These are phyloP conservation scores for Croton setiger DNA, from an alignment of 441 rosid species.

Conservation along the genomic window DNA sequence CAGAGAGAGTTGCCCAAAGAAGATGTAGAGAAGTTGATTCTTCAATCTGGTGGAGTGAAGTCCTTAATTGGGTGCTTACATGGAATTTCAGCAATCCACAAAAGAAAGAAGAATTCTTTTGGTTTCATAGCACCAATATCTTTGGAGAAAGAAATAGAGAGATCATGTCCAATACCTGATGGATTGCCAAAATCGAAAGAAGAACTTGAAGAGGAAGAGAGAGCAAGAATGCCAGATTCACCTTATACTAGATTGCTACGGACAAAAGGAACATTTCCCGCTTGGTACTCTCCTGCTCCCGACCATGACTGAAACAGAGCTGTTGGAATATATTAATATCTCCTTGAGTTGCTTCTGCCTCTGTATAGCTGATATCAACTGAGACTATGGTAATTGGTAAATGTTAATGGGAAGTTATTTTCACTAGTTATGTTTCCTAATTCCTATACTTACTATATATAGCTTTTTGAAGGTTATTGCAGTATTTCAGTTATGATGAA, in stretches of 20 bases:
- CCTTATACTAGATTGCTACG: slow-evolving; percentile 64
- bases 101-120: slow-evolving; percentile 24
- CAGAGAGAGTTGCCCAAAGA: slow-evolving; percentile 53
- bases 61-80: slow-evolving; percentile 60
- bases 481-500: not conserved
- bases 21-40: slow-evolving; percentile 57
- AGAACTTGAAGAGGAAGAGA: slow-evolving; percentile 79
- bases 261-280: slow-evolving; percentile 51
- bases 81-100: slow-evolving; percentile 43
- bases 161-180: slow-evolving; percentile 52
- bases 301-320: slow-evolving; percentile 71
- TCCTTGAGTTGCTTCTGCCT: slow-evolving; percentile 10
- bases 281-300: slow-evolving; percentile 70
- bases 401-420: not conserved
- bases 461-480: not conserved
- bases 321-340: not conserved
- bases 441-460: no score
- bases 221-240: slow-evolving; percentile 68
- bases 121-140: slow-evolving; percentile 18
- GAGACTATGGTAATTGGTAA: no score
- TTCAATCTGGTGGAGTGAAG: slow-evolving; percentile 56
- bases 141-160: slow-evolving; percentile 24
- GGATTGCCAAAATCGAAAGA: slow-evolving; percentile 64
- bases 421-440: no score
- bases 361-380: not conserved